A percentile compares a stretch with the other conserved stretches of the same genome.
Conservation (phyloP, 352 stramenopile species). For the Globisporangium middletonii region DNA sequence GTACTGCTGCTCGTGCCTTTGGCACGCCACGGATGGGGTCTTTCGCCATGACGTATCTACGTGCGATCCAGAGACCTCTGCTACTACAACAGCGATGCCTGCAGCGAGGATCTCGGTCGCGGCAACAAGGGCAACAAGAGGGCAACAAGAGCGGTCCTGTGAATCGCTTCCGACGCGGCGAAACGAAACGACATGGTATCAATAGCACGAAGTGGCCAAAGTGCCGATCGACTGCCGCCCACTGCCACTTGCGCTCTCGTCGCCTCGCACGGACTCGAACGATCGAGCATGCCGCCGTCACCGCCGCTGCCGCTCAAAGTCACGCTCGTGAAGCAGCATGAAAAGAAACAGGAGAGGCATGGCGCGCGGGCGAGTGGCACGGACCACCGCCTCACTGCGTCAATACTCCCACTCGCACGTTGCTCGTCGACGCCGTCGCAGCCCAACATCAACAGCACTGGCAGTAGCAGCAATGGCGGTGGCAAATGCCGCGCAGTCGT, state of each 20-base stretch:
- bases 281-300: constrained; percentile 3
- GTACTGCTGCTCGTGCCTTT: neutral
- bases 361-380: neutral
- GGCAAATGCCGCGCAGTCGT: neutral
- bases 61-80: too few relatives aligned
- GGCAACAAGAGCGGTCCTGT: too few relatives aligned
- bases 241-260: neutral
- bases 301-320: constrained; percentile 1
- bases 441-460: constrained; percentile 14
- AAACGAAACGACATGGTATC: too few relatives aligned
- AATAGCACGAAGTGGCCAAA: too few relatives aligned
- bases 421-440: constrained; percentile 50
- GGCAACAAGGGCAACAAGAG: too few relatives aligned
- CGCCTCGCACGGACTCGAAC: neutral
- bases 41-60: constrained; percentile 6
- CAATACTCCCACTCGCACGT: constrained; percentile 41
- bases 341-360: neutral
- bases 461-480: neutral
- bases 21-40: constrained; percentile 2
- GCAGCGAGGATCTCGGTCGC: too few relatives aligned
- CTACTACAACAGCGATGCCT: too few relatives aligned
- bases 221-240: neutral
- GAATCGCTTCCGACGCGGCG: too few relatives aligned
- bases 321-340: neutral
- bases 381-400: constrained; percentile 7